Base-by-base conservation (phyloP, 345 rosid genomes). In the Camelina neglecta region DNA sequence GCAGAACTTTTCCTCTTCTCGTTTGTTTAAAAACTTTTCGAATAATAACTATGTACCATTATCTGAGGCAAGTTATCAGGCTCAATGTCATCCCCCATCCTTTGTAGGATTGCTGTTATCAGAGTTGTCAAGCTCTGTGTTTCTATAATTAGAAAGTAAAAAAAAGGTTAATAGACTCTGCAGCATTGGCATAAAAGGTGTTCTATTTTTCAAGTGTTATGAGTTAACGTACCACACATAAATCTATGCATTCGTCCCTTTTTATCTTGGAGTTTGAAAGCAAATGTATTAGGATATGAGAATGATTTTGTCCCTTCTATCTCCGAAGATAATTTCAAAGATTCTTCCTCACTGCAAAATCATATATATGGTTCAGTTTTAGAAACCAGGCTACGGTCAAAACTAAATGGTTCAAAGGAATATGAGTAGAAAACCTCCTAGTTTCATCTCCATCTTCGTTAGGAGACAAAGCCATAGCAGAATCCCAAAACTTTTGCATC, bases 401-500 rank as follows among this genome's bases (percentile, higher is more conserved):
- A 64, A 71, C 54, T 55, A 70, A 65, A 65, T 58, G 48, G 36
- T 65, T 26, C 44, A 29, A 10, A 5, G 18, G 26, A 75, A 75
- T 48, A 61, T 62, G 33, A 4, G 78, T 53, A 53, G 4, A 44
- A 44, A 89, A 75, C 79, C 79, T 75, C 96, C 98, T 91, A 35
- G 83, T 61, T n/a, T 93, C 99, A 7, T 95, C 99, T 1, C 85
- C 93, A 26, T 95, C 97, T 50, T 87, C 99, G 39, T 71, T 54
- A 54, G 90, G 89, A 81, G 92, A 85, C 60, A 84, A 64, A 57
- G 90, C 81, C 93, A 93, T 88, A 66, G 98, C 96, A 1, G 99
- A 91, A 84, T 96, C 99, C 98, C 99, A 96, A 85, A 96, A 93
- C 78, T 86, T 96, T 76, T 96, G 98, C 96, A 93, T 89, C 97